A percentile compares a stretch with the other conserved stretches of the same genome.
Evolutionary conservation across 192 early-diverging fungal genomes (phyloP).

Genomic region (Chytriomyces sp.): DNA sequence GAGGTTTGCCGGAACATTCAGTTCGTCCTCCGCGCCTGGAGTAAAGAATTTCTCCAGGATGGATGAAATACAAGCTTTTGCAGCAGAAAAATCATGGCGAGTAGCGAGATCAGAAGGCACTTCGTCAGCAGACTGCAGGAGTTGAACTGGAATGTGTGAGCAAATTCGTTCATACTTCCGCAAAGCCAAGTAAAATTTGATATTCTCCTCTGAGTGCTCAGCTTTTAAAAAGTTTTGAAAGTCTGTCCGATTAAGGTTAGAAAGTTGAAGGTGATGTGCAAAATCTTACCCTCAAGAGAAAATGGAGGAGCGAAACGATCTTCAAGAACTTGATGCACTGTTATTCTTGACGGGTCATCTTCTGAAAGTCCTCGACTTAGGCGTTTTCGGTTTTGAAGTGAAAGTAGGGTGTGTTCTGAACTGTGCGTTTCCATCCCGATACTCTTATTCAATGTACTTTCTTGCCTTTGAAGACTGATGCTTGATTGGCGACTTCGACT

Average conservation of each 20-base stretch:
- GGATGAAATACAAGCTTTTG: slow-evolving; percentile 8
- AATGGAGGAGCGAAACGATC: slow-evolving; percentile 13
- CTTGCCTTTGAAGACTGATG: too few relatives aligned
- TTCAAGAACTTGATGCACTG: slow-evolving; percentile 19
- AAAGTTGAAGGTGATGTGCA: neutral
- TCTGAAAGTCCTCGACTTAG: too few relatives aligned
- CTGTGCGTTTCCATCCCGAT: too few relatives aligned
- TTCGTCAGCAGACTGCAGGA: neutral
- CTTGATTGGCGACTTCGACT: too few relatives aligned
- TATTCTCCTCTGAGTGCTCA: neutral
- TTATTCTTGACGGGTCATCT: too few relatives aligned
- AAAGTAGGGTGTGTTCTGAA: too few relatives aligned
- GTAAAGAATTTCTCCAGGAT: slow-evolving; percentile 24
- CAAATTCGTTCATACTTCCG: neutral
- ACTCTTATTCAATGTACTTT: too few relatives aligned
- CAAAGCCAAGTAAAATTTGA: neutral
- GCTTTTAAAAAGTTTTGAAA: neutral
- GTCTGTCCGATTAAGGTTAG: neutral
- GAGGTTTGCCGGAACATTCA: slow-evolving; percentile 32
- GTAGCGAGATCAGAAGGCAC: neutral
- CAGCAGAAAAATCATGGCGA: too few relatives aligned
- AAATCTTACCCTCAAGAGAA: slow-evolving; percentile 2
- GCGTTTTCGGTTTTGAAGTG: too few relatives aligned
- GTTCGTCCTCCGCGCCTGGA: slow-evolving; percentile 8
- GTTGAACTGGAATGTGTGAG: neutral